Conservation (phyloP, 1,139 yeast genomes). For the Yamadazyma taylorii region DNA sequence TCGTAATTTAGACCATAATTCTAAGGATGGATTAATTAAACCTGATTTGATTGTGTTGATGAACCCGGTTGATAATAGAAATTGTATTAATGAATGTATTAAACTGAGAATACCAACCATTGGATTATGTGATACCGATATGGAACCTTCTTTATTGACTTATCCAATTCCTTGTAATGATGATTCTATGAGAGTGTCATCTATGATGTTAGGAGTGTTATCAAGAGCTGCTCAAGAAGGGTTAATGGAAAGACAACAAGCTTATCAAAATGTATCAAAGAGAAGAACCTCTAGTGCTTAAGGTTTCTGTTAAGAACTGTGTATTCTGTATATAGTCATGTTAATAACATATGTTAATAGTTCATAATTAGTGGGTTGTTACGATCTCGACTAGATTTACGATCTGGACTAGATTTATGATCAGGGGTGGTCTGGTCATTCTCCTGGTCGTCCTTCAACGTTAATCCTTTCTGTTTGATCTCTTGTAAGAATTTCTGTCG, state of each 20-base stretch:
- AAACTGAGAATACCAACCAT: slow-evolving; percentile 86
- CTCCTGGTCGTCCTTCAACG: background rate
- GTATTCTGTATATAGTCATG: slow-evolving; percentile 1
- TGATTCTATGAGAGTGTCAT: slow-evolving; percentile 82
- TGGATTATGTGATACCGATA: slow-evolving; percentile 91
- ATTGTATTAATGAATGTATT: slow-evolving; percentile 79
- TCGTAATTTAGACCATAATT: slow-evolving; percentile 51
- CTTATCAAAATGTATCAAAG: slow-evolving; percentile 27
- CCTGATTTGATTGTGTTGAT: slow-evolving; percentile 87
- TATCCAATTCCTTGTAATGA: slow-evolving; percentile 97
- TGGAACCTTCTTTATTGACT: slow-evolving; percentile 85
- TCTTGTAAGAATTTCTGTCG: slow-evolving; percentile 24
- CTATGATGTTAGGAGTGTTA: slow-evolving; percentile 77
- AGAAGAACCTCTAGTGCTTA: background rate
- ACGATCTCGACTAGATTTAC: background rate
- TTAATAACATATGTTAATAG: background rate
- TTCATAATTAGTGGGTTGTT: background rate
- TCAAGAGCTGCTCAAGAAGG: slow-evolving; percentile 87
- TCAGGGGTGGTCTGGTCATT: background rate
- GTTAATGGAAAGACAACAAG: slow-evolving; percentile 51
- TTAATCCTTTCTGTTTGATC: slow-evolving; percentile 22
- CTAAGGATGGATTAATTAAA: slow-evolving; percentile 52
- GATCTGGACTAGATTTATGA: background rate
- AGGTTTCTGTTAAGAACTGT: background rate
- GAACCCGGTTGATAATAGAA: slow-evolving; percentile 86